Conservation (phyloP, 768 basidiomycete genomes). For the Boletus pseudo-olivaceus region DNA sequence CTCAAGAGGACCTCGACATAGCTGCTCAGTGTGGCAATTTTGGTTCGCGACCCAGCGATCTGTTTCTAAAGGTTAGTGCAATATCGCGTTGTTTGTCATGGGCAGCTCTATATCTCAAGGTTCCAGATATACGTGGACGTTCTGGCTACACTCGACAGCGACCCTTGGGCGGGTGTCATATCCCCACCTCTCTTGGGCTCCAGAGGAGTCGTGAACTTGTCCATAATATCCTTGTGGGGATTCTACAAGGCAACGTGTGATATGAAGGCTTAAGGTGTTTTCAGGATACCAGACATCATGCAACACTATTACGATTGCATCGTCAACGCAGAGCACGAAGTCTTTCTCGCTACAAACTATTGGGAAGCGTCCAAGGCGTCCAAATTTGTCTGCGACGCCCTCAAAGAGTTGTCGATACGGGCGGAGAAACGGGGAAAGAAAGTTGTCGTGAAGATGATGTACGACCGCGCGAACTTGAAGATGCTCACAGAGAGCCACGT, state of each 20-base stretch:
- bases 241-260: not conserved
- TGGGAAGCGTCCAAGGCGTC: constrained; percentile 53
- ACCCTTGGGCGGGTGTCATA: constrained; percentile 54
- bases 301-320: constrained; percentile 64
- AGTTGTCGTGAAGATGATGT: constrained; percentile 64
- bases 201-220: constrained; percentile 59
- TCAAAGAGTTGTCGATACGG: constrained; percentile 49
- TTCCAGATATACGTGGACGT: constrained; percentile 59
- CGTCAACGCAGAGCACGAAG: constrained; percentile 56
- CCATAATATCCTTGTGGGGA: constrained; percentile 53
- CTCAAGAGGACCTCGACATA: constrained; percentile 41
- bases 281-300: constrained; percentile 69
- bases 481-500: constrained; percentile 47
- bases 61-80: constrained; percentile 54
- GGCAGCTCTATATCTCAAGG: not conserved
- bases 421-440: constrained; percentile 43
- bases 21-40: constrained; percentile 52
- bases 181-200: constrained; percentile 63
- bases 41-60: constrained; percentile 48
- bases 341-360: constrained; percentile 67
- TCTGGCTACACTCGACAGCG: constrained; percentile 52
- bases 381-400: constrained; percentile 46
- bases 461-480: constrained; percentile 61
- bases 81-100: not conserved
- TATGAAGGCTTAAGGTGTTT: constrained; percentile 7